These are phyloP conservation scores for Coemansia sp. DNA, from an alignment of 192 early-diverging fungal species.

Conservation along the genomic window DNA sequence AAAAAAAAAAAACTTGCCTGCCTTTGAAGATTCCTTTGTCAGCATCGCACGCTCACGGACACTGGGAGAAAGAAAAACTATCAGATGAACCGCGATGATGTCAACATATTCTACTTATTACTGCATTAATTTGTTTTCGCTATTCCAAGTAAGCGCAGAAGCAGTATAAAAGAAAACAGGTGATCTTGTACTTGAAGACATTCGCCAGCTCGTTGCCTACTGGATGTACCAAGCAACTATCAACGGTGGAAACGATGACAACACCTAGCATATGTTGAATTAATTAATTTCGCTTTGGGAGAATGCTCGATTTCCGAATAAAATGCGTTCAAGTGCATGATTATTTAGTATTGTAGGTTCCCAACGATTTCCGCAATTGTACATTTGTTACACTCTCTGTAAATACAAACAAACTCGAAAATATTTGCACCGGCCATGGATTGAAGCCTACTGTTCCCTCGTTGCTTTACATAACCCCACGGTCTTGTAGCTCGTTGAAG, in stretches of 20 bases:
- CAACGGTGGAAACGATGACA: neutral
- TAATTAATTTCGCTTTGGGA: neutral
- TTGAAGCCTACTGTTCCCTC: too few species aligned
- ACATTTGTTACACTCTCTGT: neutral
- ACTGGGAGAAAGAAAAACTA: neutral
- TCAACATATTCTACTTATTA: neutral
- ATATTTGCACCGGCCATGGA: too few species aligned
- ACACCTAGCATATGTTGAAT: neutral
- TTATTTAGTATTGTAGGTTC: neutral
- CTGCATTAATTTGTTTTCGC: constrained; percentile 1
- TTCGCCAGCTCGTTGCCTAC: too few species aligned
- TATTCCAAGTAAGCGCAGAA: neutral
- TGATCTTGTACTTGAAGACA: too few species aligned
- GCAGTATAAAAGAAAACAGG: neutral
- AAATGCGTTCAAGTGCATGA: neutral
- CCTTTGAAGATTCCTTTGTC: neutral
- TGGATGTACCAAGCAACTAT: neutral
- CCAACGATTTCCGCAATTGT: neutral
- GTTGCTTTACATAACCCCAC: too few species aligned
- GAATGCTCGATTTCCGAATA: neutral
- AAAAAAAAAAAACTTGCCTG: neutral
- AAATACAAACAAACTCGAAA: too few species aligned
- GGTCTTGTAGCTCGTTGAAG: too few species aligned
- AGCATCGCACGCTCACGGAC: neutral
- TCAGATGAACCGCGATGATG: neutral